Percentiles rank a stretch among this genome's conserved stretches.
These are phyloP conservation scores for Mortierella sp. DNA, from an alignment of 371 early-diverging fungal genomes.

Conservation along the genomic window DNA sequence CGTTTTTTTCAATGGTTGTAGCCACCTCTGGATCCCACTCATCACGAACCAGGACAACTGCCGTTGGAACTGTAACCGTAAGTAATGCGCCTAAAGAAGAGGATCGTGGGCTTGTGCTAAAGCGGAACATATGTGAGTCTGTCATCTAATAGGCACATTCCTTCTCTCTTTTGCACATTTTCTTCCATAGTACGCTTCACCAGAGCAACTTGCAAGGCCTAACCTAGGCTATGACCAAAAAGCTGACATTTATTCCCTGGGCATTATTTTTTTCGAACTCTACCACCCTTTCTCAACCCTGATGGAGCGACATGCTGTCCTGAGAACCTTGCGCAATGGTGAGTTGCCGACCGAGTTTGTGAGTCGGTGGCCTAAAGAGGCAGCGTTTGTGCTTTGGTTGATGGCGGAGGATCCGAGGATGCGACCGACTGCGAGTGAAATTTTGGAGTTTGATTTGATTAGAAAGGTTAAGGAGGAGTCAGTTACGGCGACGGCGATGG, in stretches of 20 bases:
- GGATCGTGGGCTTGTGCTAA: too few species aligned
- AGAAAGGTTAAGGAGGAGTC: conserved; percentile 38
- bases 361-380: conserved; percentile 83
- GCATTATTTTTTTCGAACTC: conserved; percentile 81
- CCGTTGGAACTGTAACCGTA: conserved; percentile 58
- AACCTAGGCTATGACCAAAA: conserved; percentile 72
- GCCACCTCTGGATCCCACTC: conserved; percentile 49
- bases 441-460: conserved; percentile 77
- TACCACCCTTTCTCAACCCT: conserved; percentile 74
- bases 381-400: conserved; percentile 83
- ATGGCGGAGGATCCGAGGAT: conserved; percentile 80
- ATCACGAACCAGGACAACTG: conserved; percentile 53
- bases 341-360: conserved; percentile 84
- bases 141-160: not conserved
- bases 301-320: conserved; percentile 76
- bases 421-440: conserved; percentile 82
- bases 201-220: conserved; percentile 86
- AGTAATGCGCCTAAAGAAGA: not conserved
- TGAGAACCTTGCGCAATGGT: conserved; percentile 74
- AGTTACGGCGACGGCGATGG: not conserved
- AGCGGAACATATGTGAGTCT: not conserved
- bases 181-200: conserved; percentile 85
- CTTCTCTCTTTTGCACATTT: not conserved
- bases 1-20: not conserved
- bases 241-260: conserved; percentile 80